Conservation (phyloP, 345 rosid genomes). For the Hibiscus tridactylites region DNA sequence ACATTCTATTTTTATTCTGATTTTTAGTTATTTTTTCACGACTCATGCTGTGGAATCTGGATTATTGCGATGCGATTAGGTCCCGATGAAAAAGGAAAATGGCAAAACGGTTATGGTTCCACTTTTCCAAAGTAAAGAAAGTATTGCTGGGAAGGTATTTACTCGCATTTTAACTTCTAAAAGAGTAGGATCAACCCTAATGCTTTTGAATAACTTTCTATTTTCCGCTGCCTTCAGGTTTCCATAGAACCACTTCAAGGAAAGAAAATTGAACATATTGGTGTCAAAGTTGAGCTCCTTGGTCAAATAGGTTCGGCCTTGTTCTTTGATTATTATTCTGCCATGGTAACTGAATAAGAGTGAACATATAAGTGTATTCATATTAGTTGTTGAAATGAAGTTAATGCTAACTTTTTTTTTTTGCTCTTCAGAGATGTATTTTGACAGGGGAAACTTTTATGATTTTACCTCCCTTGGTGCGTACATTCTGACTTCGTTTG, state of each 20-base stretch:
- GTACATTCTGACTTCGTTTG: slow-evolving; percentile 18
- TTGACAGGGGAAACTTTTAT: slow-evolving; percentile 91
- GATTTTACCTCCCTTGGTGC: slow-evolving; percentile 95
- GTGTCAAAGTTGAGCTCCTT: slow-evolving; percentile 92
- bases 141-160: slow-evolving; percentile 74
- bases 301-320: slow-evolving; percentile 76
- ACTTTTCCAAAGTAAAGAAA: slow-evolving; percentile 93
- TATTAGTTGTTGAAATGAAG: slow-evolving; percentile 5
- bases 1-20: neutral
- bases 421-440: slow-evolving; percentile 71
- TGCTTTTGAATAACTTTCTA: neutral
- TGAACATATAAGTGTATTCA: neutral
- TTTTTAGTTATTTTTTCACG: neutral
- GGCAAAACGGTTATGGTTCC: slow-evolving; percentile 75
- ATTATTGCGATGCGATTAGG: slow-evolving; percentile 34
- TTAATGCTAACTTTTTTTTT: slow-evolving; percentile 9
- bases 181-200: neutral
- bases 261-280: slow-evolving; percentile 90
- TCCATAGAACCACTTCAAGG: slow-evolving; percentile 85
- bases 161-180: neutral
- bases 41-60: neutral
- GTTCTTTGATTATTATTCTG: neutral
- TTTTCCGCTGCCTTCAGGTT: slow-evolving; percentile 33
- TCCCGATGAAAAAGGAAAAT: slow-evolving; percentile 88
- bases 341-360: neutral